Conservation (phyloP, 208 protist genomes). For the Leishmania gerbilli region DNA sequence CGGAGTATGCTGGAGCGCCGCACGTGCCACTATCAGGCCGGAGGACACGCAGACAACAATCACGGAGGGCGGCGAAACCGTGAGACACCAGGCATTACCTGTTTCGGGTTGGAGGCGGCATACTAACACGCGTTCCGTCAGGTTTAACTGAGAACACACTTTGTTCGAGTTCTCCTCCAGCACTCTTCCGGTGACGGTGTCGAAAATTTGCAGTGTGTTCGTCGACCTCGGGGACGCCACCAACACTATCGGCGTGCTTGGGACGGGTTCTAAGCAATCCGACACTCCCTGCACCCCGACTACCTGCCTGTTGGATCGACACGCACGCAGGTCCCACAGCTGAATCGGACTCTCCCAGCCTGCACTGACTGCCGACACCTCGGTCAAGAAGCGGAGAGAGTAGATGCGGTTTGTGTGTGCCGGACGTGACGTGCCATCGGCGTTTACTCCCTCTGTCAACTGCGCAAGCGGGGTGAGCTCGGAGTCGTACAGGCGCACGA, state of each 20-base stretch:
- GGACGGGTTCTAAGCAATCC: conserved; percentile 76
- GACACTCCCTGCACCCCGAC: conserved; percentile 52
- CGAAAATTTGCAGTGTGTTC: conserved; percentile 71
- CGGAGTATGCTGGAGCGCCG: conserved; percentile 26
- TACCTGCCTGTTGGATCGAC: conserved; percentile 58
- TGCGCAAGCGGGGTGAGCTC: conserved; percentile 34
- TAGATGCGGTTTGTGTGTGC: conserved; percentile 89
- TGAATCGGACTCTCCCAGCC: conserved; percentile 91
- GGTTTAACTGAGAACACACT: conserved; percentile 30
- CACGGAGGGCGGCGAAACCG: conserved; percentile 35
- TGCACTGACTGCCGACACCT: conserved; percentile 53
- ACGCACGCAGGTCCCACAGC: conserved; percentile 81
- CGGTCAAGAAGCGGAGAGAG: conserved; percentile 59
- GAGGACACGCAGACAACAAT: conserved; percentile 40
- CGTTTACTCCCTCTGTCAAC: conserved; percentile 42
- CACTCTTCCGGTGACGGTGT: conserved; percentile 42
- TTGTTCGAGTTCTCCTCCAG: conserved; percentile 37
- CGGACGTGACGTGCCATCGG: conserved; percentile 34
- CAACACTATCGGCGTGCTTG: conserved; percentile 51
- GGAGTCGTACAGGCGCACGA: conserved; percentile 79
- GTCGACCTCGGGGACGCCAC: conserved; percentile 44
- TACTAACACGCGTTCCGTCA: conserved; percentile 30
- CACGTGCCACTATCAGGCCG: conserved; percentile 39
- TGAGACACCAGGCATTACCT: conserved; percentile 56
- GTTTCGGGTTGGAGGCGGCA: conserved; percentile 41